Evolutionary conservation across 257 asterid genomes (phyloP).

Genomic region (Solanum sitiens): DNA sequence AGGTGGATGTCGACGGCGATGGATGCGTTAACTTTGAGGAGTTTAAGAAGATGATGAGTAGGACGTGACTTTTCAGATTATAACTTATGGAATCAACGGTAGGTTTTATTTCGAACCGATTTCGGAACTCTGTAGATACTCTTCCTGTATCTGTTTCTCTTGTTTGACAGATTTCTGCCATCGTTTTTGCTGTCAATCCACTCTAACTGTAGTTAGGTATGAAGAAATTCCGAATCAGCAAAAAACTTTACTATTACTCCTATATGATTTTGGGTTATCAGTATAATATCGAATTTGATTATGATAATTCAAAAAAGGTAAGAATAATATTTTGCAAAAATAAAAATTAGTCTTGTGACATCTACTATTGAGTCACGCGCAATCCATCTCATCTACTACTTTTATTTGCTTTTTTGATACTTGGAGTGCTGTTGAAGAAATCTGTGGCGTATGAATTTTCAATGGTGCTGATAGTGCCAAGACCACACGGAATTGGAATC

Average conservation of each 20-base stretch:
- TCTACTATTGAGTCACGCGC: not conserved
- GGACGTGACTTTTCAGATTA: conserved; percentile 3
- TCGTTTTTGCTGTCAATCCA: not conserved
- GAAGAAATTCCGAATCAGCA: not conserved
- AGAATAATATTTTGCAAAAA: not conserved
- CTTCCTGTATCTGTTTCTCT: not conserved
- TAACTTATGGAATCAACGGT: not conserved
- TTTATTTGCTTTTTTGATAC: not conserved
- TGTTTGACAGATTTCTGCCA: not conserved
- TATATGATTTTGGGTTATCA: not conserved
- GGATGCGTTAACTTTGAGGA: conserved; percentile 83
- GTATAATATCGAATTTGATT: not conserved
- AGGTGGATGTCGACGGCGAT: conserved; percentile 86
- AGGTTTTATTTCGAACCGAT: not conserved
- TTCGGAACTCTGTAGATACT: not conserved
- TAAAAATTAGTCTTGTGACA: not conserved
- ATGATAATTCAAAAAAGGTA: not conserved
- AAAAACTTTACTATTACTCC: not conserved
- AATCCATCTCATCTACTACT: not conserved
- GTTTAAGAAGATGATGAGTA: conserved; percentile 78
- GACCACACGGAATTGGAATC: not conserved
- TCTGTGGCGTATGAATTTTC: not conserved
- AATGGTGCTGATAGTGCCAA: not conserved
- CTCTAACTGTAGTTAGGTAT: not conserved
- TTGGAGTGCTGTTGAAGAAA: not conserved